A percentile compares a stretch with the other conserved stretches of the same genome.
phyloP scores from a whole-genome alignment of 2,329 filamentous ascomycete species.

The Ceratocystiopsis brevicomis region DNA sequence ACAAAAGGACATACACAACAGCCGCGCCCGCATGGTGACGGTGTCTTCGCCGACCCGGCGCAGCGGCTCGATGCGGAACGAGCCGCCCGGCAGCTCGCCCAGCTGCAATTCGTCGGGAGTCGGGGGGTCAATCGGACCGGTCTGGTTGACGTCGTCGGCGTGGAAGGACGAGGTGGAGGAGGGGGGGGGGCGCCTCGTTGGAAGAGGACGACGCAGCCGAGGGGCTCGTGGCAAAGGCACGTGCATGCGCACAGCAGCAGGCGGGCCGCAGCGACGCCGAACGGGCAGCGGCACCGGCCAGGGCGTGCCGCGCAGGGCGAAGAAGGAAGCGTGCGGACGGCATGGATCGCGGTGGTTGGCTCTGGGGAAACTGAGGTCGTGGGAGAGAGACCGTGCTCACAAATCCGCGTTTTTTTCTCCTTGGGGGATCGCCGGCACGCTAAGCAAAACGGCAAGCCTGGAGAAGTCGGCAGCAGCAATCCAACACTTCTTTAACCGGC shows the following conservation, averaged over 20 bases:
- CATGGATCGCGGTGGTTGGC: neutral
- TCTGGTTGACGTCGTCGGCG: slow-evolving; percentile 3
- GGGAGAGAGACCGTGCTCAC: neutral
- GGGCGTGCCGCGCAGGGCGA: slow-evolving; percentile 8
- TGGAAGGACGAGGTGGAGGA: slow-evolving; percentile 1
- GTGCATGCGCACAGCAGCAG: neutral
- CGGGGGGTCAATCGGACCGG: slow-evolving; percentile 14
- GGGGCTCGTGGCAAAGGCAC: neutral
- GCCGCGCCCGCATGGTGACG: slow-evolving; percentile 70
- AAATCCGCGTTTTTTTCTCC: too few species aligned
- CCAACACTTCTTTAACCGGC: too few species aligned
- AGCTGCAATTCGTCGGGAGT: slow-evolving; percentile 45
- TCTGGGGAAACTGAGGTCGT: neutral
- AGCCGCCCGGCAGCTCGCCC: slow-evolving; percentile 71
- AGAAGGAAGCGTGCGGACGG: slow-evolving; percentile 5
- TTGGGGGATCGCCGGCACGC: too few species aligned
- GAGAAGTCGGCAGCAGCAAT: too few species aligned
- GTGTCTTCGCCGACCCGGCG: slow-evolving; percentile 66
- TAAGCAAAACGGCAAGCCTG: too few species aligned
- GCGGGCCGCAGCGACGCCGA: neutral
- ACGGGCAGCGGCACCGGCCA: neutral
- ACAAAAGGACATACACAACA: slow-evolving; percentile 36
- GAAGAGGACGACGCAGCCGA: neutral
- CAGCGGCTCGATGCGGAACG: slow-evolving; percentile 80
- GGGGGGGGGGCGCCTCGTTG: too few species aligned